These are phyloP conservation scores for Eucalyptus globulus DNA, from an alignment of 345 rosid species.

Conservation along the genomic window DNA sequence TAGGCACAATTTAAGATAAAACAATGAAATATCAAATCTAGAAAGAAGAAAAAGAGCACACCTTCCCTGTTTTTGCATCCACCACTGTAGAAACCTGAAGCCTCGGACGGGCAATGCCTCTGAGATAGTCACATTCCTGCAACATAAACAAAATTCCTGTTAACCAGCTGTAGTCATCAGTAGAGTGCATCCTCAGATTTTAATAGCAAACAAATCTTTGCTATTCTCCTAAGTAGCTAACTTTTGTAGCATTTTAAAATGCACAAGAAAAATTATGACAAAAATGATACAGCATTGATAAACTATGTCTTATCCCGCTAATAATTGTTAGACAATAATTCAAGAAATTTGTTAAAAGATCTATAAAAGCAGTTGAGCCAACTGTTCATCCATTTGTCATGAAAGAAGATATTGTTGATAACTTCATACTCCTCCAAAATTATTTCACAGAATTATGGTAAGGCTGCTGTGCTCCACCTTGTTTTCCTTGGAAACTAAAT, in stretches of 20 bases:
- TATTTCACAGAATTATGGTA: not conserved
- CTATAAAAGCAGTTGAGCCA: not conserved
- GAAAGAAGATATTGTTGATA: not conserved
- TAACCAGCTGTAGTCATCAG: not conserved
- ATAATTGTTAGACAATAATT: not conserved
- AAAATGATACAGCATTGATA: not conserved
- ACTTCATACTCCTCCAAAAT: not conserved
- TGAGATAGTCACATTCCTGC: slow-evolving; percentile 95
- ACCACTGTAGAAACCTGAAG: slow-evolving; percentile 83
- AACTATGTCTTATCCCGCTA: not conserved
- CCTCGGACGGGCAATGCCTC: slow-evolving; percentile 68
- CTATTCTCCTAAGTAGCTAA: not conserved
- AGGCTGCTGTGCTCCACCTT: not conserved
- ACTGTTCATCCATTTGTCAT: not conserved
- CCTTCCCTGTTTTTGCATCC: slow-evolving; percentile 89
- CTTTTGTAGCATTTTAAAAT: not conserved
- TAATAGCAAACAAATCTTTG: not conserved
- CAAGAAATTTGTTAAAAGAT: not conserved
- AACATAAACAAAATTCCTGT: not conserved
- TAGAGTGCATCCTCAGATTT: not conserved
- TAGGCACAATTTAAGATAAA: not conserved
- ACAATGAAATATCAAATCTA: not conserved
- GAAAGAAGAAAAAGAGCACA: not conserved
- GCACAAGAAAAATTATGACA: not conserved
- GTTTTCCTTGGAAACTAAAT: not conserved